phyloP scores from a whole-genome alignment of 1,284 basidiomycete species.

The Sporisorium graminicola region DNA sequence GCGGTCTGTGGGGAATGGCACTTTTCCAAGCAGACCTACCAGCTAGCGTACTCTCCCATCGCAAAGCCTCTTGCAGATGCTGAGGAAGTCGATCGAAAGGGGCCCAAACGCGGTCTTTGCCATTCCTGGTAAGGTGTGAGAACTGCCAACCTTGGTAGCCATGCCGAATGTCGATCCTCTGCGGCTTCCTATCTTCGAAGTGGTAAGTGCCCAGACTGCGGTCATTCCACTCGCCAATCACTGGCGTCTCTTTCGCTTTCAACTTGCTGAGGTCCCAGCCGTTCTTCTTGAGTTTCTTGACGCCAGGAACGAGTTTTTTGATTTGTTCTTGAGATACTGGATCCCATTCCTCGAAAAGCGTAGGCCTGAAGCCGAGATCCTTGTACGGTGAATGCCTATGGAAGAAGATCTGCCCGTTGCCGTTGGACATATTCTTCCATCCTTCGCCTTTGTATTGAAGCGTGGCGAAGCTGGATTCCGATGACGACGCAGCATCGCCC shows the following conservation, averaged over 20 bases:
- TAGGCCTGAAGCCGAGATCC: background rate
- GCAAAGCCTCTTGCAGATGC: too few species aligned
- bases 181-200: background rate
- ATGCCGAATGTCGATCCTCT: background rate
- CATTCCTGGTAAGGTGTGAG: too few species aligned
- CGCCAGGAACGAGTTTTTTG: background rate
- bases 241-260: background rate
- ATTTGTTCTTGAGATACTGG: background rate
- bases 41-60: too few species aligned
- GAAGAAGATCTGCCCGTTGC: background rate
- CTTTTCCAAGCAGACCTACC: too few species aligned
- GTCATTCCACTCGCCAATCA: too few species aligned
- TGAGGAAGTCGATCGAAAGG: too few species aligned
- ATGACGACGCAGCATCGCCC: background rate
- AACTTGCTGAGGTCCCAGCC: background rate
- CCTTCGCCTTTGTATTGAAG: slow-evolving; percentile 2
- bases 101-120: too few species aligned
- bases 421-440: background rate
- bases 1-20: too few species aligned
- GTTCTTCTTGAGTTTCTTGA: background rate
- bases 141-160: too few species aligned
- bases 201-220: background rate
- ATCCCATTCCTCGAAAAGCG: background rate
- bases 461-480: too few species aligned
- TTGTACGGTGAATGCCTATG: background rate